Conservation (phyloP, 2,329 filamentous ascomycete species). For the Emergomyces orientalis region DNA sequence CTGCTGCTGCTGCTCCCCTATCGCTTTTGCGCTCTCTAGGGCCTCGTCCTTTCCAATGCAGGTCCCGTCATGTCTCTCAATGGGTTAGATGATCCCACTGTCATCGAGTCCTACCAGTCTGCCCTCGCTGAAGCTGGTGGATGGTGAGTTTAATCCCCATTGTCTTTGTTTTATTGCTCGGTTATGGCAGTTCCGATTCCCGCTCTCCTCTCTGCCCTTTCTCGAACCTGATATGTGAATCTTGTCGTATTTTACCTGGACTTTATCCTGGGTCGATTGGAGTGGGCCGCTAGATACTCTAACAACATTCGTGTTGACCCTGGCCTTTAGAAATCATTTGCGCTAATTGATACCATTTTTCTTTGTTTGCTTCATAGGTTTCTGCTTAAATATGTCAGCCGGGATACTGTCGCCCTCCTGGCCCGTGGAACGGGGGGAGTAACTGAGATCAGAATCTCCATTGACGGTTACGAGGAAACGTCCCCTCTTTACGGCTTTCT, state of each 20-base stretch:
- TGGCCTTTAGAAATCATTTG: not conserved
- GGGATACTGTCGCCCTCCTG: slow-evolving; percentile 78
- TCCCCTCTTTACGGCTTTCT: slow-evolving; percentile 89
- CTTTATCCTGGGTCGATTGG: not conserved
- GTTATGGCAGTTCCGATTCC: not conserved
- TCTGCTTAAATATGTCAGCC: slow-evolving; percentile 77
- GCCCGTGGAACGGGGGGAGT: slow-evolving; percentile 71
- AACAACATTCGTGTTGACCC: not conserved
- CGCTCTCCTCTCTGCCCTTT: not conserved
- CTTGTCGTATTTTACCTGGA: not conserved
- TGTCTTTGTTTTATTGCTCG: not conserved
- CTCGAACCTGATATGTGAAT: not conserved
- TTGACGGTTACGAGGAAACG: slow-evolving; percentile 69
- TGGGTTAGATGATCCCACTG: slow-evolving; percentile 71
- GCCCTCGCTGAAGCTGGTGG: slow-evolving; percentile 76
- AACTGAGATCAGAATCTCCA: slow-evolving; percentile 67
- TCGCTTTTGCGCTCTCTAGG: slow-evolving; percentile 4
- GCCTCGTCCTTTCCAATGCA: slow-evolving; percentile 14
- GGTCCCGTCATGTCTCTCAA: slow-evolving; percentile 72
- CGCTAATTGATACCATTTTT: slow-evolving; percentile 14
- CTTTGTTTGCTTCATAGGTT: slow-evolving; percentile 54
- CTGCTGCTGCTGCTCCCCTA: not conserved
- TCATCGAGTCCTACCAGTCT: slow-evolving; percentile 76
- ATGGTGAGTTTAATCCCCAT: slow-evolving; percentile 58
- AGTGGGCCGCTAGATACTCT: slow-evolving; percentile 2